Conservation (phyloP, 2,329 filamentous ascomycete species). For the Septoria linicola region DNA sequence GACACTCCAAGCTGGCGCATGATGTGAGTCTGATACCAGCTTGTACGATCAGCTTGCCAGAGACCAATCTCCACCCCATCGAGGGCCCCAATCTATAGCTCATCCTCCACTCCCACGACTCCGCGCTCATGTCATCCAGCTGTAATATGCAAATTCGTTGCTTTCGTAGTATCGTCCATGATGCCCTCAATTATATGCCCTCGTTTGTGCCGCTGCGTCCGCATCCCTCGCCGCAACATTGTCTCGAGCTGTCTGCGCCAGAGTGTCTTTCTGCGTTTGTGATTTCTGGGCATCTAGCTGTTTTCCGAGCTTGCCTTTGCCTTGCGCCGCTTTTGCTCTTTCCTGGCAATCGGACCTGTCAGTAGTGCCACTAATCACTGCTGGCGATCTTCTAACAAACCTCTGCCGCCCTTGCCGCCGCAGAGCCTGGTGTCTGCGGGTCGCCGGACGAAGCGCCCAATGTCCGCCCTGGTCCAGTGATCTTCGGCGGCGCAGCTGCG, state of each 20-base stretch:
- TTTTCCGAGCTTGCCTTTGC: slow-evolving; percentile 66
- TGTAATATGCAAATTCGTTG: neutral
- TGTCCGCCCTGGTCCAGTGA: slow-evolving; percentile 55
- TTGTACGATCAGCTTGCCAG: too few relatives aligned
- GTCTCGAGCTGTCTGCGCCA: slow-evolving; percentile 66
- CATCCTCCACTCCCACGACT: too few relatives aligned
- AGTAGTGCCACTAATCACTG: neutral
- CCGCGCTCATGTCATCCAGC: too few relatives aligned
- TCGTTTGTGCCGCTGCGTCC: slow-evolving; percentile 59
- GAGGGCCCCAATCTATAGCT: too few relatives aligned
- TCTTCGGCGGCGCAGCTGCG: slow-evolving; percentile 50
- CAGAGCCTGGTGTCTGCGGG: slow-evolving; percentile 61
- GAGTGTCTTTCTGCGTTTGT: slow-evolving; percentile 65
- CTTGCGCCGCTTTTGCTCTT: slow-evolving; percentile 60
- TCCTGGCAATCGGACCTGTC: slow-evolving; percentile 52
- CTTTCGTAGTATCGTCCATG: neutral
- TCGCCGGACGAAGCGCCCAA: slow-evolving; percentile 53
- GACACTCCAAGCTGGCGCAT: too few relatives aligned
- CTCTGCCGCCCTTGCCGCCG: slow-evolving; percentile 81
- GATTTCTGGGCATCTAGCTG: slow-evolving; percentile 75
- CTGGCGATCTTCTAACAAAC: slow-evolving; percentile 61
- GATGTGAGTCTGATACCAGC: too few relatives aligned
- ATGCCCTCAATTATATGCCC: slow-evolving; percentile 45
- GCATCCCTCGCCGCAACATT: slow-evolving; percentile 66
- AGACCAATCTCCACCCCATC: too few relatives aligned